Conservation (phyloP, 2,329 filamentous ascomycete species). For the Leptodontidium sp. region DNA sequence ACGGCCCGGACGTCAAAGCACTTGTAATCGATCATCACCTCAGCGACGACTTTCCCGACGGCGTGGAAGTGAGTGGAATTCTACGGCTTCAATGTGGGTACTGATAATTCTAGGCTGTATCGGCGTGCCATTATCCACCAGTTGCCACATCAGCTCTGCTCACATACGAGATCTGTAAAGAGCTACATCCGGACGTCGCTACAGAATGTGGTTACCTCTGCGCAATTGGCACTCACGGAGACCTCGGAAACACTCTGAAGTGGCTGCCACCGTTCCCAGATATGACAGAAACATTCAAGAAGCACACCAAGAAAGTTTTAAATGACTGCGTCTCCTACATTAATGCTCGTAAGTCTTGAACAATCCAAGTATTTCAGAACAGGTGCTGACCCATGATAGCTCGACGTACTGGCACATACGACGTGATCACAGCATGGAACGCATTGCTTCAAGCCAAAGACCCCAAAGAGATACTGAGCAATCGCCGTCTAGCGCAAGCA, state of each 20-base stretch:
- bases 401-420: constrained; percentile 65
- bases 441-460: constrained; percentile 59
- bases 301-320: constrained; percentile 66
- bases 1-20: constrained; percentile 54
- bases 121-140: constrained; percentile 69
- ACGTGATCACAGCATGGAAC: constrained; percentile 67
- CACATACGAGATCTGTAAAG: constrained; percentile 68
- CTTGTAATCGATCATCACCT: constrained; percentile 73
- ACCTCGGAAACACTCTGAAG: constrained; percentile 69
- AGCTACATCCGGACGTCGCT: constrained; percentile 60
- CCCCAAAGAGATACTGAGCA: constrained; percentile 60
- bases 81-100: not conserved
- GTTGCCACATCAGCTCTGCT: constrained; percentile 71
- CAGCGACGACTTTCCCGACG: constrained; percentile 63
- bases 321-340: constrained; percentile 70
- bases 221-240: constrained; percentile 70
- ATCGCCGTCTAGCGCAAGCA: constrained; percentile 60
- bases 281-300: constrained; percentile 67
- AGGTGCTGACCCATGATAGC: constrained; percentile 43
- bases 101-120: constrained; percentile 59
- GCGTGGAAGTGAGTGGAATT: constrained; percentile 34
- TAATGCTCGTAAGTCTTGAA: constrained; percentile 59
- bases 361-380: not conserved
- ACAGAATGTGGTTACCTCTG: constrained; percentile 66
- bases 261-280: constrained; percentile 73